A percentile compares a stretch with the other conserved stretches of the same genome.
Conservation (phyloP, 2,329 filamentous ascomycete genomes). For the Aureobasidium namibiae region DNA sequence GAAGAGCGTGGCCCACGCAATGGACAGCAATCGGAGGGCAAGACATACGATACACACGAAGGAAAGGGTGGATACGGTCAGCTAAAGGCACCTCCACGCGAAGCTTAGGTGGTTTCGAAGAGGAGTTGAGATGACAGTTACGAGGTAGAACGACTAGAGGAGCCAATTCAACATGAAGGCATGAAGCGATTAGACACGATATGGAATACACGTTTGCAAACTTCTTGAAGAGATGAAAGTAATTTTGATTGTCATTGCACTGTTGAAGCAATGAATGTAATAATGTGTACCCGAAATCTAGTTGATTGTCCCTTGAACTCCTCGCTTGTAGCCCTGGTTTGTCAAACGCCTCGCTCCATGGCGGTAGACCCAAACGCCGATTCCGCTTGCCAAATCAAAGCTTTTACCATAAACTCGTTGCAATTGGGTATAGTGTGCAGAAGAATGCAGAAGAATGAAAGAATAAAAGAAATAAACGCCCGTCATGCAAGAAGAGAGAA, state of each 20-base stretch:
- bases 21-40: slow-evolving; percentile 51
- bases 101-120: not conserved
- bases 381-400: not conserved
- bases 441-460: not conserved
- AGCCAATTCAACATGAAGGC: slow-evolving; percentile 8
- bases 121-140: not conserved
- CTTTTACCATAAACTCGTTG: slow-evolving; percentile 6
- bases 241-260: slow-evolving; percentile 5
- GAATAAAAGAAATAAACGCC: not conserved
- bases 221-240: not conserved
- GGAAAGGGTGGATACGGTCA: slow-evolving; percentile 57
- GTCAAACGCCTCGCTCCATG: not conserved
- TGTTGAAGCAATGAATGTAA: slow-evolving; percentile 1
- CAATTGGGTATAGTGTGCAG: slow-evolving; percentile 9
- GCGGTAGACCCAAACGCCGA: not conserved
- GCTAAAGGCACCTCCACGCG: slow-evolving; percentile 34
- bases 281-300: not conserved
- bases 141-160: not conserved
- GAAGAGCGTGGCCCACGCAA: slow-evolving; percentile 69
- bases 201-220: not conserved
- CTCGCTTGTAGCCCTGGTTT: not conserved
- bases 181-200: not conserved
- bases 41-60: slow-evolving; percentile 52
- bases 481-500: not conserved
- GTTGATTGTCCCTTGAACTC: not conserved